phyloP scores from a whole-genome alignment of 2,329 filamentous ascomycete genomes.

The Coniochaeta sp. region DNA sequence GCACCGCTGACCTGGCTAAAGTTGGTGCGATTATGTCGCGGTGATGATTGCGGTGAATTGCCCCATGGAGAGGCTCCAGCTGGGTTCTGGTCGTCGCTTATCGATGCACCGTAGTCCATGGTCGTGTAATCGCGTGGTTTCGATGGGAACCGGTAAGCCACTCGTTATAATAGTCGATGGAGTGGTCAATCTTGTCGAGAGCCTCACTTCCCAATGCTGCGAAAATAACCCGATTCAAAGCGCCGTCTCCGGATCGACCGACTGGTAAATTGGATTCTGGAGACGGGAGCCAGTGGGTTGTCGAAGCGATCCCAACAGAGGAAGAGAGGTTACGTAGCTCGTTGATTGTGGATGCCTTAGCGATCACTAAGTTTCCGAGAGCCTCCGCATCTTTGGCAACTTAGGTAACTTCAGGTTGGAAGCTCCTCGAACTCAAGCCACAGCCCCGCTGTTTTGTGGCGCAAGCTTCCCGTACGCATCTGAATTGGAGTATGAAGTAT shows the following conservation, averaged over 20 bases:
- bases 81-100: constrained; percentile 46
- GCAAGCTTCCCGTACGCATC: background rate
- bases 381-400: background rate
- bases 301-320: constrained; percentile 5
- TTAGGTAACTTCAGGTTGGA: background rate
- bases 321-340: background rate
- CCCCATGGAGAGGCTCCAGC: constrained; percentile 49
- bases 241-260: background rate
- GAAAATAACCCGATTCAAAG: background rate
- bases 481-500: background rate
- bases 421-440: background rate
- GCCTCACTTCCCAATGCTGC: background rate
- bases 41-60: constrained; percentile 42
- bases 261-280: background rate
- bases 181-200: background rate
- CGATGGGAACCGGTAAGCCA: background rate
- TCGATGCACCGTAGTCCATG: constrained; percentile 54
- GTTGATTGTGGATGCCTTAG: constrained; percentile 1
- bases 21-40: constrained; percentile 34
- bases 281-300: constrained; percentile 12
- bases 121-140: constrained; percentile 2
- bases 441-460: background rate
- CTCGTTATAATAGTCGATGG: background rate
- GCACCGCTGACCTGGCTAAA: constrained; percentile 34
- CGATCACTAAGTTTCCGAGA: background rate